Evolutionary conservation across 495 filamentous ascomycete genomes (phyloP), one percentile per base, ranked within the genome.

Genomic region (Bathelium albidoporum): DNA sequence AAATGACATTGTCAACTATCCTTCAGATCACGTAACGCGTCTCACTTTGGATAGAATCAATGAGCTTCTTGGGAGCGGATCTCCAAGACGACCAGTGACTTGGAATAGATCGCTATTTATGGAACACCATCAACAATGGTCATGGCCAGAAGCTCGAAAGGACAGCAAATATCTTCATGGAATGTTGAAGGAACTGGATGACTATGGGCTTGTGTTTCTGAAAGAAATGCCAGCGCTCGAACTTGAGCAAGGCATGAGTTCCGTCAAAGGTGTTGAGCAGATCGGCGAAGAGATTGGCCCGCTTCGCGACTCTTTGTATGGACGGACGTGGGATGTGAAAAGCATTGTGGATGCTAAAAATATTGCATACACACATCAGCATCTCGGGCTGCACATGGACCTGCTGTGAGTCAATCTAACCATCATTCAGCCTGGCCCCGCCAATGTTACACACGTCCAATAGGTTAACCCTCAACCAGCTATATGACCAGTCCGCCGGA

Each of bases 331-430:
- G 88, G 89, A 96, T 74, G 92, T 97, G 29, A 83, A 80, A 60
- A 86, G 80, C 10, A 85, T 91, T 34, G 84, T 87, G 1, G 66
- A 86, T 52, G 88, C 91, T 44, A 90, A 89, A 71, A 97, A 97
- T 68, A 85, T 97, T 9, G 93, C 93, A 1, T 96, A 97, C 76
- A 96, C 92, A 2, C 83, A 77, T 70, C 77, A 85, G 49, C 83
- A 83, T 67, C 83, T 96, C 1, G 89, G 87, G 20, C 83, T 94
- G 41, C 93, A 97, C 74, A 93, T 95, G 87, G 93, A 97, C 69
- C 81, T 96, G 31, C 80, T 95, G 61, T 68, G 49, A 32, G 66
- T 64, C 49, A 1, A 9, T 34, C 34, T 59, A 18, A 41, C 18
- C 60, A 24, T 24, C 9, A 41, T 44, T n/a, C 7, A 5, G 22